Evolutionary conservation across 1,139 yeast genomes (phyloP), one percentile per base, ranked within the genome.

Genomic region (Pichia sp.): DNA sequence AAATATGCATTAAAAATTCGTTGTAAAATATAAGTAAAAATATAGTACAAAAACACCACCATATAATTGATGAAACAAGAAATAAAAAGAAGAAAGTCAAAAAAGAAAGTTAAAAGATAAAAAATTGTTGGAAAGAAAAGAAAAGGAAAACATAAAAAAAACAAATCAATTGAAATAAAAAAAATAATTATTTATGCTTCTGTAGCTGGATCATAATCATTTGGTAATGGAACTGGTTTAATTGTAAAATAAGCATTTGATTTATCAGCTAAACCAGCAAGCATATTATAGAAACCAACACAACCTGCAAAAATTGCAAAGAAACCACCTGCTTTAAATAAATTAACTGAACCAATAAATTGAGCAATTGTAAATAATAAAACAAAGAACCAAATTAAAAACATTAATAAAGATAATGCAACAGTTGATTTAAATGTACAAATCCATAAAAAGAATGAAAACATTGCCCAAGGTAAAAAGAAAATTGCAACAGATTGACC

Each of bases 281-380:
- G 66, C 47, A 68, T 73, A 54, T 74, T 74, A 60, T 73, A 82
- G 69, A 82, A 80, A 4, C 86, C 92, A 40, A 74, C 59, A 35
- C 77, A 65, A 6, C 84, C 76, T 20, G 84, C 73, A 38, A 82
- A 59, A 31, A 82, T 65, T 28, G 87, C 86, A 55, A 80, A 64
- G 39, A 78, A 80, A 35, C 90, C 92, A 49, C 87, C 90, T n/a
- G 87, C 87, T 57, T 74, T 76, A 38, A 69, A 66, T 6, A 72
- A 66, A 20, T 67, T 66, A 6, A 66, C 70, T 20, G 67, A 66
- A 3, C 70, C 73, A n/a, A 71, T 63, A 54, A 81, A 75, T 42
- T 70, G 71, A 23, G 80, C 87, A 45, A 74, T 74, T 16, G 80
- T 71, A 55, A 83, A 70, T 45, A 80, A 61, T 33, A 80, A 55